Base-by-base conservation (phyloP, 495 filamentous ascomycete species). In the Lasiosphaeria hispida region DNA sequence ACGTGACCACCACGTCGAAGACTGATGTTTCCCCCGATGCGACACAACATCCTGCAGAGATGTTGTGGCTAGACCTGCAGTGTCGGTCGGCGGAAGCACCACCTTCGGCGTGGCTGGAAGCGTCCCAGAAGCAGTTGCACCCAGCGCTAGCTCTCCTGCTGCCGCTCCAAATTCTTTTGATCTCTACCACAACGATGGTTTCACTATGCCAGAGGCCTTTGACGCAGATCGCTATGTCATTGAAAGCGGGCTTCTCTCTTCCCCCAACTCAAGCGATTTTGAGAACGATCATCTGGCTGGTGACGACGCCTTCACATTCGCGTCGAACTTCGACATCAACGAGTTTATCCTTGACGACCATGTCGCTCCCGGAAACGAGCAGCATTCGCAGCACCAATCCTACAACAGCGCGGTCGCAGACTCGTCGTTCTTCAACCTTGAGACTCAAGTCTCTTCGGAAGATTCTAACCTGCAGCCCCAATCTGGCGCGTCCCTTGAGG, bases 21-120 rank as follows among this genome's bases (percentile, higher is more conserved):
- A 80, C 82, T 30, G 23, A 30, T 30, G 23, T 5, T 80, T 86
- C 88, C 78, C 79, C 88, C 83, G 90, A 94, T 81, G 75, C 83
- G 94, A 92, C 92, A 97, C 93, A 96, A 96, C 93, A 96, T 96
- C 90, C 94, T 96, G 94, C 94, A 81, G 93, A 82, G 91, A 86
- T 96, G 92, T 96, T 97, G 93, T 97, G 90, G 81, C 50, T 48
- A 43, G 94, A 93, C 94, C 94, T 96, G 94, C 94, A 87, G 94
- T 98, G 94, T 97, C 94, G 85, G 86, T 92, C 86, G 83, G 79
- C 75, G 77, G 80, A 75, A 73, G 76, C 70, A 66, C 73, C 75
- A 69, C 73, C 55, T 53, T 65, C 68, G 70, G 78, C 77, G 81
- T 86, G 82, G 83, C 72, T 79, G 78, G 72, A 70, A 72, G 71